Evolutionary conservation across 352 stramenopile species (phyloP).

Genomic region (Globisporangium cystogenes): DNA sequence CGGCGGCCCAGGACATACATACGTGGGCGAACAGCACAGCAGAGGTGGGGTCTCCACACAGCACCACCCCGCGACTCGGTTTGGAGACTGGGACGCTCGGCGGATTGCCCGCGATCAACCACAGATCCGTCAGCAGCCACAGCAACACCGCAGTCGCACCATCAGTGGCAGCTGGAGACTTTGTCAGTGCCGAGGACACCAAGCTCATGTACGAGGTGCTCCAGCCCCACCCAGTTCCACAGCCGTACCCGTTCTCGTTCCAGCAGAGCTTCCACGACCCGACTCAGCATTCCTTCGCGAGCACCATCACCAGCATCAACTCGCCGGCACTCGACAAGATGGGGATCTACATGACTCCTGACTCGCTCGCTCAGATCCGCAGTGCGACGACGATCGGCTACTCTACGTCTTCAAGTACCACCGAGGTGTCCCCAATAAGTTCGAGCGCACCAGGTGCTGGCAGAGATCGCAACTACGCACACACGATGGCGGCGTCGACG

Average conservation of each 20-base stretch:
- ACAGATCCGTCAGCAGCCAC: neutral
- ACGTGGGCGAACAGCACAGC: neutral
- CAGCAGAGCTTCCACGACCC: neutral
- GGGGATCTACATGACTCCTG: slow-evolving; percentile 10
- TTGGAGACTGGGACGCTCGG: neutral
- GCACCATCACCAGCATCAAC: neutral
- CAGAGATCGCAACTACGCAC: neutral
- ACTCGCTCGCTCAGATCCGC: slow-evolving; percentile 6
- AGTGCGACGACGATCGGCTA: neutral
- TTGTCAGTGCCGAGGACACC: slow-evolving; percentile 7
- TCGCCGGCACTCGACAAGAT: neutral
- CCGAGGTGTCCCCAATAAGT: neutral
- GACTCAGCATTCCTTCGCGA: neutral
- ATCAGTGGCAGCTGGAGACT: slow-evolving; percentile 6
- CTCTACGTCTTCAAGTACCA: neutral
- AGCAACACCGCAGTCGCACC: neutral
- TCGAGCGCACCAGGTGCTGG: neutral
- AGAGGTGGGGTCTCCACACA: neutral
- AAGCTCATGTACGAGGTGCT: slow-evolving; percentile 14
- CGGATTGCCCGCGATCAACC: slow-evolving; percentile 3
- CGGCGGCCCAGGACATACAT: neutral
- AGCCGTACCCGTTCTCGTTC: neutral
- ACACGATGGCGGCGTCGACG: slow-evolving; percentile 1
- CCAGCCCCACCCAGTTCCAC: slow-evolving; percentile 2
- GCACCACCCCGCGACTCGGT: neutral